A percentile compares a stretch with the other conserved stretches of the same genome.
phyloP scores from a whole-genome alignment of 83 land plant species.

The Picea mariana region DNA sequence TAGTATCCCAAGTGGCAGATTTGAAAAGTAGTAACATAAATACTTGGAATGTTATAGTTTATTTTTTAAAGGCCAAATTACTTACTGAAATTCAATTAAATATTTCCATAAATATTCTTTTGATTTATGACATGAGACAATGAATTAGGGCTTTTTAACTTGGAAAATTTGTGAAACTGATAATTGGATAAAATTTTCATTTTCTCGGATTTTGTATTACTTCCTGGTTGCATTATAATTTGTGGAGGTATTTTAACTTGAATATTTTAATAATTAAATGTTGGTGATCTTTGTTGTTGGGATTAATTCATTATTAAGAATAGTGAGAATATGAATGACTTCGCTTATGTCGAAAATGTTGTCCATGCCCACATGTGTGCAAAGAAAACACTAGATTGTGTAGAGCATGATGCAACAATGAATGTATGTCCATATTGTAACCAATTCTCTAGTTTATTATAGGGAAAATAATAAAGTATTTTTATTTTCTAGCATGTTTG shows the following conservation, averaged over 20 bases:
- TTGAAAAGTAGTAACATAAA: not conserved
- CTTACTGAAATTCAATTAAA: too few species aligned
- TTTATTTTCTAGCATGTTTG: too few species aligned
- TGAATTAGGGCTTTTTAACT: not conserved
- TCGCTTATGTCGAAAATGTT: conserved; percentile 89
- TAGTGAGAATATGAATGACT: conserved; percentile 78
- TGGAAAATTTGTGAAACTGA: not conserved
- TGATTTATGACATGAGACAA: not conserved
- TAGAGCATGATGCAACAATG: conserved; percentile 55
- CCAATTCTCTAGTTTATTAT: not conserved
- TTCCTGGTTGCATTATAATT: not conserved
- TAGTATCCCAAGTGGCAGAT: not conserved
- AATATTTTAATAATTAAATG: not conserved
- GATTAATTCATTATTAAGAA: conserved; percentile 68
- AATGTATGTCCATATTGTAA: conserved; percentile 45
- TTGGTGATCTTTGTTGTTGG: not conserved
- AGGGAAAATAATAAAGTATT: not conserved
- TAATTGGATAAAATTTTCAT: not conserved
- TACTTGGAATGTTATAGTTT: not conserved
- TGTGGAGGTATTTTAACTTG: not conserved
- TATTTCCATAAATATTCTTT: not conserved
- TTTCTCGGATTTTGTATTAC: not conserved
- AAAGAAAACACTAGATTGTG: conserved; percentile 49
- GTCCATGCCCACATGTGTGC: conserved; percentile 86
- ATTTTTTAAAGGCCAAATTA: too few species aligned